Evolutionary conservation across 83 land plant genomes (phyloP).

Genomic region (Larix sibirica): DNA sequence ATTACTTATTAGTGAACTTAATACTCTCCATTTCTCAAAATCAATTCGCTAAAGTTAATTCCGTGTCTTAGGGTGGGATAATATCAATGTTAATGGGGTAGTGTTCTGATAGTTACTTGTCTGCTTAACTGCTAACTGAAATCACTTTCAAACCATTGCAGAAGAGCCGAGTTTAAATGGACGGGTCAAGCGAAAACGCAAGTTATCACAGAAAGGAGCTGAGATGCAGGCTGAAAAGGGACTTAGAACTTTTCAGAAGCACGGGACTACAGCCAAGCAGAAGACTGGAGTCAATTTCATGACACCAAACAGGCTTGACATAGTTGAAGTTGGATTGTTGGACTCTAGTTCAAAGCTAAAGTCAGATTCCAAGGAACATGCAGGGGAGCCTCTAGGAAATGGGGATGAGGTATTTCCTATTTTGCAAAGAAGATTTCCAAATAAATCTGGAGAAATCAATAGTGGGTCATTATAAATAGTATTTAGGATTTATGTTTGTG

Average conservation of each 20-base stretch:
- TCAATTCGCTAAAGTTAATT: background rate
- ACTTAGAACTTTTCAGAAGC: slow-evolving; percentile 42
- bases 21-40: background rate
- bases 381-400: background rate
- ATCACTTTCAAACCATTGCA: no score
- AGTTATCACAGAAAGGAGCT: slow-evolving; percentile 77
- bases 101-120: background rate
- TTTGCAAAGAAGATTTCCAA: background rate
- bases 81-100: background rate
- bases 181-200: slow-evolving; percentile 72
- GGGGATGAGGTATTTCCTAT: slow-evolving; percentile 10
- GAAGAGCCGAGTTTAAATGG: slow-evolving; percentile 47
- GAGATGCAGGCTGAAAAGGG: slow-evolving; percentile 83
- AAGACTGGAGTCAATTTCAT: slow-evolving; percentile 16
- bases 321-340: slow-evolving; percentile 1
- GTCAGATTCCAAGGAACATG: background rate
- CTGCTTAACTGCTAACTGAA: background rate
- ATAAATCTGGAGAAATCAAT: background rate
- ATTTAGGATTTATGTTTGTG: no score
- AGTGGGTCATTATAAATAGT: no score
- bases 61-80: background rate
- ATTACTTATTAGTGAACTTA: background rate
- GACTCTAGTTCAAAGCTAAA: no score
- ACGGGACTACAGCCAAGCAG: slow-evolving; percentile 44
- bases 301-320: background rate